These are phyloP conservation scores for Microdochium paspali DNA, from an alignment of 2,329 filamentous ascomycete genomes.

Conservation along the genomic window DNA sequence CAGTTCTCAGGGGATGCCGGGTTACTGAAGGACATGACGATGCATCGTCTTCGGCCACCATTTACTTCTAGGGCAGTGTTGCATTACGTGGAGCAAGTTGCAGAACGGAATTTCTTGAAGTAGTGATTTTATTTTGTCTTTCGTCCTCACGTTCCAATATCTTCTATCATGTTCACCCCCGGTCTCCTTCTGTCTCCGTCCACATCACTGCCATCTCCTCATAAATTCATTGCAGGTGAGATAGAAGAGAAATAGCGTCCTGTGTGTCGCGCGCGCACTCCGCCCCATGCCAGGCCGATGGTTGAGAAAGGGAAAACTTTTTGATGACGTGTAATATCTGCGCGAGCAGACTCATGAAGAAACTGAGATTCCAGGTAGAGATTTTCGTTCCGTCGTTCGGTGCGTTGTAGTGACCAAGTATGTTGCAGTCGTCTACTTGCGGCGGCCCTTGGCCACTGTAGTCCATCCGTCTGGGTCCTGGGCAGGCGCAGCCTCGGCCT, in stretches of 20 bases:
- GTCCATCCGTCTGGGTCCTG: constrained; percentile 56
- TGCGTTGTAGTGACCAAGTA: too few species aligned
- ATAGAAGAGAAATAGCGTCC: not conserved
- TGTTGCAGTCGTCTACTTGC: constrained; percentile 12
- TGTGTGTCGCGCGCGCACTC: not conserved
- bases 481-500: constrained; percentile 23
- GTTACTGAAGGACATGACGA: too few species aligned
- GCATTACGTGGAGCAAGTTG: too few species aligned
- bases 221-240: not conserved
- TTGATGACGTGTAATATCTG: not conserved
- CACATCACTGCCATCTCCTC: not conserved
- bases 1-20: too few species aligned
- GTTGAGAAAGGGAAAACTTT: not conserved
- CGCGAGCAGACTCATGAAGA: not conserved
- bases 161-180: not conserved
- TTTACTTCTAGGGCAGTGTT: too few species aligned
- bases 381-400: too few species aligned
- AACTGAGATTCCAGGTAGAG: not conserved
- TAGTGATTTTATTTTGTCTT: constrained; percentile 1
- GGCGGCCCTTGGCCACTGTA: constrained; percentile 39
- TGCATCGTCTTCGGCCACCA: too few species aligned
- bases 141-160: not conserved
- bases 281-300: not conserved
- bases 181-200: too few species aligned
- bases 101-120: too few species aligned